These are phyloP conservation scores for Crithidia brevicula DNA, from an alignment of 208 protist species.

Conservation along the genomic window DNA sequence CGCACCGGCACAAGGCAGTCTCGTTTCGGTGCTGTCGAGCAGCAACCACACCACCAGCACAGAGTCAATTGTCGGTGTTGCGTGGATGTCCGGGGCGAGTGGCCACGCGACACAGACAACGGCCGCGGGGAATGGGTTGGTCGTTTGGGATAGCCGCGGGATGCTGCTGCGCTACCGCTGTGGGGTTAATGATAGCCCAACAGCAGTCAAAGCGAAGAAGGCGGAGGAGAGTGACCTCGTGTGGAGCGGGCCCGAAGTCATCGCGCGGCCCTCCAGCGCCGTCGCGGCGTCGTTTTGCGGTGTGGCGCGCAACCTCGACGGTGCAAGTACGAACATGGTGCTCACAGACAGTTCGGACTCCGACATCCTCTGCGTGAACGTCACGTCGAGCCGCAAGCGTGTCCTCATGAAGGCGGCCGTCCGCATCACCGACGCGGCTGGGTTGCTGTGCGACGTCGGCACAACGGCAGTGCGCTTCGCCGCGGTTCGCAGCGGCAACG, in stretches of 20 bases:
- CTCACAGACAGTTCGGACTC: slow-evolving; percentile 6
- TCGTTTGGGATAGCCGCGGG: slow-evolving; percentile 22
- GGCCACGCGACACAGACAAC: neutral
- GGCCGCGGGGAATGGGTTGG: neutral
- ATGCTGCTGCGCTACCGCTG: slow-evolving; percentile 11
- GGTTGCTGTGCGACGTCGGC: slow-evolving; percentile 19
- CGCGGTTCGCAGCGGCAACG: neutral
- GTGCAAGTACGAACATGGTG: neutral
- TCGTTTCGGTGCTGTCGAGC: neutral
- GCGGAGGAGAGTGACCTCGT: neutral
- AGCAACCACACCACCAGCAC: neutral
- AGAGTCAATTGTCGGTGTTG: neutral
- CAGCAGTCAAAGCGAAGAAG: neutral
- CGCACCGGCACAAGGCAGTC: neutral
- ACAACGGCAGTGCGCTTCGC: slow-evolving; percentile 20
- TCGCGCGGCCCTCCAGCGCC: neutral
- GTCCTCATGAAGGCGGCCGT: slow-evolving; percentile 14
- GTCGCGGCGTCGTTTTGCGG: neutral
- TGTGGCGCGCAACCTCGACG: neutral
- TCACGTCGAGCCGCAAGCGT: slow-evolving; percentile 7
- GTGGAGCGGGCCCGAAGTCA: slow-evolving; percentile 14
- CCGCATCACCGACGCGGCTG: slow-evolving; percentile 3
- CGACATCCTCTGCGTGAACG: slow-evolving; percentile 23
- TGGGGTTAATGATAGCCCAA: no score
- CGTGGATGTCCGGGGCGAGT: neutral